Conservation (phyloP, 2,329 filamentous ascomycete genomes). For the Trichoderma sp. region DNA sequence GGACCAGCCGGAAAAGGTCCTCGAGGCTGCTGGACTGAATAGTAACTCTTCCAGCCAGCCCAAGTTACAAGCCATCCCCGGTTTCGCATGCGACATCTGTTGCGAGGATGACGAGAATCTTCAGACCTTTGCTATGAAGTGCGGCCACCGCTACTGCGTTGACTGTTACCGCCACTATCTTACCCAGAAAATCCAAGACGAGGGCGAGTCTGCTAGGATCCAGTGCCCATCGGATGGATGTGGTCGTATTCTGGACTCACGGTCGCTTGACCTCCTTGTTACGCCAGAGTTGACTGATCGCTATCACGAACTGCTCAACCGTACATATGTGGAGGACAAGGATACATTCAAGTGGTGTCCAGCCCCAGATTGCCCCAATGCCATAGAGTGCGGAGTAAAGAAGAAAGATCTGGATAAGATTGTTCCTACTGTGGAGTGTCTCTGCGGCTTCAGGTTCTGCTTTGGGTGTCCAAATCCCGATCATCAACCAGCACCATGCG, state of each 20-base stretch:
- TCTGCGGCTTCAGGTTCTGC: constrained; percentile 84
- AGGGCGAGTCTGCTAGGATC: constrained; percentile 92
- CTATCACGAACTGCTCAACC: constrained; percentile 81
- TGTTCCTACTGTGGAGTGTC: constrained; percentile 86
- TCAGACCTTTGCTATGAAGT: constrained; percentile 89
- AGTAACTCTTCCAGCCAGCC: constrained; percentile 60
- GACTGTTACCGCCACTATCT: constrained; percentile 92
- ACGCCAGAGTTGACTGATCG: constrained; percentile 54
- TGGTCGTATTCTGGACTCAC: constrained; percentile 85
- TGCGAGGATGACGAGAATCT: constrained; percentile 80
- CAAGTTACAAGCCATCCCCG: constrained; percentile 66
- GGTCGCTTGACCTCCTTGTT: constrained; percentile 76
- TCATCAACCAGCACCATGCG: constrained; percentile 90
- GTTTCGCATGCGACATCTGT: constrained; percentile 92
- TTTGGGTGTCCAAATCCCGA: constrained; percentile 89
- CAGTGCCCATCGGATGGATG: constrained; percentile 88
- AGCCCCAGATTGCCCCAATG: constrained; percentile 93
- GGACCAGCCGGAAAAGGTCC: constrained; percentile 74
- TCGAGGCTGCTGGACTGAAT: constrained; percentile 81
- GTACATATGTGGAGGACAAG: constrained; percentile 96
- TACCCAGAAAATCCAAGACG: constrained; percentile 86
- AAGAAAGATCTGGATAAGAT: constrained; percentile 79
- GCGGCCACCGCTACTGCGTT: constrained; percentile 88
- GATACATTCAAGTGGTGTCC: constrained; percentile 97
- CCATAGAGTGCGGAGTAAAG: constrained; percentile 83